These are phyloP conservation scores for Athelia sp. DNA, from an alignment of 1,284 basidiomycete genomes.

Conservation along the genomic window DNA sequence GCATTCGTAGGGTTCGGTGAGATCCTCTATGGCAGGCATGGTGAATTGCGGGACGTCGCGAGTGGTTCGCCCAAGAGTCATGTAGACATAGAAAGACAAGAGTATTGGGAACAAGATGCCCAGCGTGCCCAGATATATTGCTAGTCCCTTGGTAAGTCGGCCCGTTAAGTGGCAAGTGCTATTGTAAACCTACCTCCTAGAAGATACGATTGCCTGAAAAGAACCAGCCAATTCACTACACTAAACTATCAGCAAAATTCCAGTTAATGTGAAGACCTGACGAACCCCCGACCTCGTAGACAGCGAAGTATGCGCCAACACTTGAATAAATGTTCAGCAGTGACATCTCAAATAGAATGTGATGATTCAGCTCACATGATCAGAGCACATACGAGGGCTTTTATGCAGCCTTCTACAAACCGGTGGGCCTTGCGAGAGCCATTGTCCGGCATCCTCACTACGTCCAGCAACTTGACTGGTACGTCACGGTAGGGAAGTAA, in stretches of 20 bases:
- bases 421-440: slow-evolving; percentile 9
- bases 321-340: slow-evolving; percentile 11
- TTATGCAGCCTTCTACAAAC: neutral
- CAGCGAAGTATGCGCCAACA: slow-evolving; percentile 30
- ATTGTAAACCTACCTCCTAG: slow-evolving; percentile 25
- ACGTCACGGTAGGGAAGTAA: too few relatives aligned
- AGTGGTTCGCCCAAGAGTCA: slow-evolving; percentile 27
- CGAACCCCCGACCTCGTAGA: slow-evolving; percentile 35
- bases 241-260: neutral
- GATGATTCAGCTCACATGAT: neutral
- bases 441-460: neutral
- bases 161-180: neutral
- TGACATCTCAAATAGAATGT: neutral
- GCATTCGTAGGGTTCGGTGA: slow-evolving; percentile 40
- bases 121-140: slow-evolving; percentile 25
- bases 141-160: slow-evolving; percentile 15
- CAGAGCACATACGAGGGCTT: neutral
- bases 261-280: neutral
- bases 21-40: slow-evolving; percentile 22
- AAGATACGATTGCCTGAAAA: slow-evolving; percentile 17
- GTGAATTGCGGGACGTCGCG: slow-evolving; percentile 27
- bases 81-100: slow-evolving; percentile 28
- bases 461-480: too few relatives aligned
- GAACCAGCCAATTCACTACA: slow-evolving; percentile 36
- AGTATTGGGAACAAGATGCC: slow-evolving; percentile 25